These are phyloP conservation scores for Quillaja saponaria DNA, from an alignment of 306 rosid species.

Conservation along the genomic window DNA sequence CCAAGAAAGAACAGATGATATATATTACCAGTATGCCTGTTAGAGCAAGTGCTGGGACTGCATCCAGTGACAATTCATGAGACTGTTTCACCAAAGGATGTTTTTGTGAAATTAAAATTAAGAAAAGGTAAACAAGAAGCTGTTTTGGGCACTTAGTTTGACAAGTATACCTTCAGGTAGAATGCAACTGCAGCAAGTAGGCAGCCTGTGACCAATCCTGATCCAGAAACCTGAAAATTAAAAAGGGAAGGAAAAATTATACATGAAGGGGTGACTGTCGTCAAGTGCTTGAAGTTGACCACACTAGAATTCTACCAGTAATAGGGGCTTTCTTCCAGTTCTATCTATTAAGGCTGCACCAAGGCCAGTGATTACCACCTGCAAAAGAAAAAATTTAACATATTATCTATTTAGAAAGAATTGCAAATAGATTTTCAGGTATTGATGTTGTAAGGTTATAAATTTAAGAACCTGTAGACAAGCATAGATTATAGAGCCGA, in stretches of 20 bases:
- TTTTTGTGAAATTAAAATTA: conserved; percentile 14
- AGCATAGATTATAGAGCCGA: conserved; percentile 67
- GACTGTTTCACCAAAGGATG: conserved; percentile 45
- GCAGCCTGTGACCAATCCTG: conserved; percentile 71
- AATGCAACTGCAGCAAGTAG: conserved; percentile 63
- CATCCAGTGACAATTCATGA: conserved; percentile 43
- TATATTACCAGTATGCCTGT: conserved; percentile 66
- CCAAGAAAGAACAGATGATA: conserved; percentile 9
- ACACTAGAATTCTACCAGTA: conserved; percentile 49
- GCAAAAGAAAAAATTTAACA: conserved; percentile 22
- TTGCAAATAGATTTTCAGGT: background rate
- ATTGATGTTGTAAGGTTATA: conserved; percentile 17
- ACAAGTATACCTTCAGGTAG: conserved; percentile 66
- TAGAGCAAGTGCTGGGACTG: conserved; percentile 65
- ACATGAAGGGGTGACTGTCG: conserved; percentile 10
- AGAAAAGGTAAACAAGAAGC: conserved; percentile 7
- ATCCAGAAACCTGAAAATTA: conserved; percentile 59
- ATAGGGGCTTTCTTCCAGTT: conserved; percentile 83
- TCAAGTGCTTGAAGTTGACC: conserved; percentile 4
- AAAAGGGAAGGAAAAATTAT: conserved; percentile 28
- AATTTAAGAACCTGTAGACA: conserved; percentile 61
- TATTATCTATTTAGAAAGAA: background rate
- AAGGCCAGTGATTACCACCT: conserved; percentile 66
- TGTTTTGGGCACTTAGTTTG: conserved; percentile 8
- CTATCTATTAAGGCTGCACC: conserved; percentile 66